Conservation (phyloP, 768 basidiomycete species). For the Termitomyces sp. region DNA sequence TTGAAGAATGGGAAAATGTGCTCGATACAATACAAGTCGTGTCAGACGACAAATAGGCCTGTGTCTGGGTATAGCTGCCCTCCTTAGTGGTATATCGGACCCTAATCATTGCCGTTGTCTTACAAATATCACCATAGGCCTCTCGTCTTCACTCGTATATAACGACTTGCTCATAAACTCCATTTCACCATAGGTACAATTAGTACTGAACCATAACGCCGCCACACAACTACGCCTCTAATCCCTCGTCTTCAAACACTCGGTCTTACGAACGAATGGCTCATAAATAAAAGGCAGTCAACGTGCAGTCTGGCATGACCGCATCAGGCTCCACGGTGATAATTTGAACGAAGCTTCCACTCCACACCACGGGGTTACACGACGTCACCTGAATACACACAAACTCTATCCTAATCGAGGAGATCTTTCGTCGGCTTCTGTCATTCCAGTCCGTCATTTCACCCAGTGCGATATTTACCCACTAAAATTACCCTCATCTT, state of each 20-base stretch:
- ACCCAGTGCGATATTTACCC: background rate
- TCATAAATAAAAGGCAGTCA: background rate
- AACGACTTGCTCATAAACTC: background rate
- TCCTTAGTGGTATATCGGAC: no score
- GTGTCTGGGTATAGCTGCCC: background rate
- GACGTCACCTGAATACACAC: background rate
- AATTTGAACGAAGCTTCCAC: background rate
- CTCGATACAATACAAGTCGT: background rate
- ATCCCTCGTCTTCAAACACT: background rate
- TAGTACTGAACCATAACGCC: background rate
- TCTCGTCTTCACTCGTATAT: background rate
- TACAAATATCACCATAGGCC: background rate
- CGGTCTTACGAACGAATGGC: no score
- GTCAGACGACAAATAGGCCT: background rate
- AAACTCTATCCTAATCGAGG: background rate
- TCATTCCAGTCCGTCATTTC: background rate
- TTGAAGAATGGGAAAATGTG: background rate
- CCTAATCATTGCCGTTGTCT: background rate
- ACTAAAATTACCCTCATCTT: background rate
- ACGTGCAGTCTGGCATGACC: background rate
- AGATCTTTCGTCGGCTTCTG: no score
- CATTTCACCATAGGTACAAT: background rate
- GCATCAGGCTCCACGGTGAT: background rate
- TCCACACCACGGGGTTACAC: background rate
- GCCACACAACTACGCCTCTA: background rate